Conservation (phyloP, 768 basidiomycete species). For the Antrodiella citrinella region DNA sequence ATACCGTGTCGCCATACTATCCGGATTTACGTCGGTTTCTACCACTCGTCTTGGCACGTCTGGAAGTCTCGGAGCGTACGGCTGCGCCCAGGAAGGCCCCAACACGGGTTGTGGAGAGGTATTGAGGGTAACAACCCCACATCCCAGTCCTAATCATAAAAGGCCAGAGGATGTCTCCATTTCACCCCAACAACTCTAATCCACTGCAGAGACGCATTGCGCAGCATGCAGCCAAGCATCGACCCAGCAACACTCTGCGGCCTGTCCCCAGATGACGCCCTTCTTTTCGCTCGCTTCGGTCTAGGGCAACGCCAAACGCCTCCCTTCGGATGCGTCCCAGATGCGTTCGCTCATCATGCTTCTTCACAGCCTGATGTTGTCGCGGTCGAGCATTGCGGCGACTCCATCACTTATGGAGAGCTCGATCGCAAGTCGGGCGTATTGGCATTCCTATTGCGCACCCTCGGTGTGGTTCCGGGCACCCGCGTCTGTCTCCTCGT, state of each 20-base stretch:
- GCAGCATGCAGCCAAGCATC: not conserved
- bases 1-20: not conserved
- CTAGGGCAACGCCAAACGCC: slow-evolving; percentile 28
- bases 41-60: not conserved
- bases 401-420: slow-evolving; percentile 41
- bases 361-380: slow-evolving; percentile 30
- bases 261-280: slow-evolving; percentile 34
- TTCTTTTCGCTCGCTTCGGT: slow-evolving; percentile 37
- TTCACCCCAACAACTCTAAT: not conserved
- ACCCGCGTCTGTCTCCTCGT: slow-evolving; percentile 48
- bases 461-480: slow-evolving; percentile 35
- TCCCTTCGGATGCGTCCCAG: slow-evolving; percentile 45
- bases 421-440: slow-evolving; percentile 41
- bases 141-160: not conserved
- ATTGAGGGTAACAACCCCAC: not conserved
- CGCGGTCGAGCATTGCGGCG: slow-evolving; percentile 40
- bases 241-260: slow-evolving; percentile 3
- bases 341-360: slow-evolving; percentile 45
- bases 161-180: not conserved
- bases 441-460: slow-evolving; percentile 36
- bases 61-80: not conserved
- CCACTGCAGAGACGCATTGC: not conserved
- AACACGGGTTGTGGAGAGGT: not conserved
- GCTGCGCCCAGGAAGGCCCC: not conserved
- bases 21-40: not conserved